These are phyloP conservation scores for Hippophae rhamnoides DNA, from an alignment of 306 rosid genomes.

Conservation along the genomic window DNA sequence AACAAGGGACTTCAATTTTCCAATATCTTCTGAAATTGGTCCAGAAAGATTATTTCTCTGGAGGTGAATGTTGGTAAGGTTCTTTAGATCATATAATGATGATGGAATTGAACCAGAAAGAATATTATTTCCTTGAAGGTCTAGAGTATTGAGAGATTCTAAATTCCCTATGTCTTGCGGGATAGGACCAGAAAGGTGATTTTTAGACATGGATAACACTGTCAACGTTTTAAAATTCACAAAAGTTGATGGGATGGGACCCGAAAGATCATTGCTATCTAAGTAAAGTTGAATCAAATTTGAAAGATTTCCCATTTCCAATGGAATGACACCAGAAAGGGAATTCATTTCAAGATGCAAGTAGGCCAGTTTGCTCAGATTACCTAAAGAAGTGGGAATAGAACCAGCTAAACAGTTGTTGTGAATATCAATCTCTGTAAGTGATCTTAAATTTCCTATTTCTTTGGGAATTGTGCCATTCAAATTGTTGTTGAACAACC, in stretches of 20 bases:
- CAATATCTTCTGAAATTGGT: constrained; percentile 17
- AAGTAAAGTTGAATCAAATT: constrained; percentile 7
- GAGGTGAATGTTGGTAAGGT: constrained; percentile 11
- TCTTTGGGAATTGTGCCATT: constrained; percentile 4
- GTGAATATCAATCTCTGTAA: neutral
- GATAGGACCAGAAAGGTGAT: constrained; percentile 21
- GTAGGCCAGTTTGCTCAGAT: constrained; percentile 5
- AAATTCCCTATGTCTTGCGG: constrained; percentile 18
- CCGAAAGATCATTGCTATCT: neutral
- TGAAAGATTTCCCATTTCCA: constrained; percentile 11
- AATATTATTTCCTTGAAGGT: constrained; percentile 14
- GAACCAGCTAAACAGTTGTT: constrained; percentile 1
- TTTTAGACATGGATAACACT: constrained; percentile 4
- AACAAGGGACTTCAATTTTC: constrained; percentile 22
- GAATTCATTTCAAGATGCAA: neutral
- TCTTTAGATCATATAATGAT: constrained; percentile 11
- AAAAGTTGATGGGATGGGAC: constrained; percentile 3
- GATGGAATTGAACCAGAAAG: constrained; percentile 24
- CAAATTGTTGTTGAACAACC: constrained; percentile 1
- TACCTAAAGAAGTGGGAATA: constrained; percentile 17
- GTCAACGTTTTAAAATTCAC: constrained; percentile 10
- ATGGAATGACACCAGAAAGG: neutral
- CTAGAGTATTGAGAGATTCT: constrained; percentile 12
- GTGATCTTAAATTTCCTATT: constrained; percentile 1
- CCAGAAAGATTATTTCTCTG: constrained; percentile 23